These are phyloP conservation scores for Citeromyces matritensis DNA, from an alignment of 805 yeast genomes.

Conservation along the genomic window DNA sequence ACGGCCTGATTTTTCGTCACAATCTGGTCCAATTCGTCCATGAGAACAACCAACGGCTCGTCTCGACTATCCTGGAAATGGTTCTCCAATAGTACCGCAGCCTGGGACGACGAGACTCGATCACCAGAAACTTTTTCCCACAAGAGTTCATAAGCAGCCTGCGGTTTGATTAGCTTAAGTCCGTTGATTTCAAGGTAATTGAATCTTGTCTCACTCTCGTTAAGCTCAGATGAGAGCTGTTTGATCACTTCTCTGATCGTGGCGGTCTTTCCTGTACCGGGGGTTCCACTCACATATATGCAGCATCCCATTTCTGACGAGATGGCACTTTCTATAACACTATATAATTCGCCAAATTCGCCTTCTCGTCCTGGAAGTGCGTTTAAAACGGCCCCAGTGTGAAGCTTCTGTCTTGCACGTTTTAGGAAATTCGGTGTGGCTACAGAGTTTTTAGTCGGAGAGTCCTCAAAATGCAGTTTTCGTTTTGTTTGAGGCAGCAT, in stretches of 20 bases:
- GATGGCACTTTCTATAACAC: slow-evolving; percentile 58
- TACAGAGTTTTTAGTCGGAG: slow-evolving; percentile 3
- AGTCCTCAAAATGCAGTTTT: slow-evolving; percentile 2
- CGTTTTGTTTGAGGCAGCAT: background rate
- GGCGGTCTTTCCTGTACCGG: slow-evolving; percentile 96
- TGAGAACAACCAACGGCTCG: slow-evolving; percentile 54
- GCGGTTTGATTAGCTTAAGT: slow-evolving; percentile 66
- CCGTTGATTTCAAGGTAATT: slow-evolving; percentile 84
- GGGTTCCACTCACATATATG: slow-evolving; percentile 88
- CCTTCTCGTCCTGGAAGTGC: slow-evolving; percentile 76
- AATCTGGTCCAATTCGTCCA: slow-evolving; percentile 91
- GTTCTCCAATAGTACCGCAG: slow-evolving; percentile 56
- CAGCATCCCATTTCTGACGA: slow-evolving; percentile 65
- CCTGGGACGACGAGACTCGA: slow-evolving; percentile 43
- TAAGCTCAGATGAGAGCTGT: slow-evolving; percentile 28
- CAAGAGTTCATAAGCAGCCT: slow-evolving; percentile 64
- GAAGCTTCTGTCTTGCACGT: slow-evolving; percentile 22
- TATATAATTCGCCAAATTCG: slow-evolving; percentile 59
- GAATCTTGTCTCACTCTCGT: slow-evolving; percentile 22
- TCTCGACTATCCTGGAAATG: slow-evolving; percentile 29
- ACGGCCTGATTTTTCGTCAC: slow-evolving; percentile 72
- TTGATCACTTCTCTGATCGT: slow-evolving; percentile 78
- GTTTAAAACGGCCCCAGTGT: slow-evolving; percentile 21
- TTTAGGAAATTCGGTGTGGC: slow-evolving; percentile 11
- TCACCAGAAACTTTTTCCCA: slow-evolving; percentile 65